phyloP scores from a whole-genome alignment of 768 basidiomycete genomes.

The Trametes punicea region DNA sequence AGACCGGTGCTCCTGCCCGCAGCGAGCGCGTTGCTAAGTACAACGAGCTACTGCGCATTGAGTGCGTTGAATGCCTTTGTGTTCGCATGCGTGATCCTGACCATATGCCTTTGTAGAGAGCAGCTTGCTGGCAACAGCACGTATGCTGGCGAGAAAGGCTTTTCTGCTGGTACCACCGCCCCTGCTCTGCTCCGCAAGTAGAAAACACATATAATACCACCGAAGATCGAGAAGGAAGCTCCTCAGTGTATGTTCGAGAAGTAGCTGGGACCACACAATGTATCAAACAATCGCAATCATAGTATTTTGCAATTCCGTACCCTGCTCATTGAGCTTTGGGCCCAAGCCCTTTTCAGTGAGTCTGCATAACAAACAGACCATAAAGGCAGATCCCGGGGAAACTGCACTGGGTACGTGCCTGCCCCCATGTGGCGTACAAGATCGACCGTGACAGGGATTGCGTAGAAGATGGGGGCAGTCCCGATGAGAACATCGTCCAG shows the following conservation, averaged over 20 bases:
- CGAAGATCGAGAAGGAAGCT: neutral
- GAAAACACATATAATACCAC: too few species aligned
- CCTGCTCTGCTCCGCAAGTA: slow-evolving; percentile 66
- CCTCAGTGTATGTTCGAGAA: slow-evolving; percentile 17
- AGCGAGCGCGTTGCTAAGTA: slow-evolving; percentile 97
- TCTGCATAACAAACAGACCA: too few species aligned
- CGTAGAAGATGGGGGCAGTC: too few species aligned
- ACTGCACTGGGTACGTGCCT: too few species aligned
- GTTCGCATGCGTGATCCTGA: slow-evolving; percentile 12
- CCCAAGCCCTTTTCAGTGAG: too few species aligned
- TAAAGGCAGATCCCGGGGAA: too few species aligned
- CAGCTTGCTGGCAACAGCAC: slow-evolving; percentile 63
- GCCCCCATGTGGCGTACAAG: too few species aligned
- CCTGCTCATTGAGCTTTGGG: too few species aligned
- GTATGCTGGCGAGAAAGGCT: slow-evolving; percentile 76
- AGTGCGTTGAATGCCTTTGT: slow-evolving; percentile 46
- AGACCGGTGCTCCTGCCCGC: slow-evolving; percentile 96
- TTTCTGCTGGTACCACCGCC: slow-evolving; percentile 71
- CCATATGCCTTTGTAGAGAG: slow-evolving; percentile 46
- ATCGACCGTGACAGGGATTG: too few species aligned
- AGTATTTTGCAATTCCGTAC: neutral
- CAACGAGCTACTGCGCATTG: slow-evolving; percentile 86
- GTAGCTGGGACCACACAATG: slow-evolving; percentile 15
- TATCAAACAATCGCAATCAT: slow-evolving; percentile 10
- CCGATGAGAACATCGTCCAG: too few species aligned